These are phyloP conservation scores for Erythrophleum fordii DNA, from an alignment of 306 rosid genomes.

Conservation along the genomic window DNA sequence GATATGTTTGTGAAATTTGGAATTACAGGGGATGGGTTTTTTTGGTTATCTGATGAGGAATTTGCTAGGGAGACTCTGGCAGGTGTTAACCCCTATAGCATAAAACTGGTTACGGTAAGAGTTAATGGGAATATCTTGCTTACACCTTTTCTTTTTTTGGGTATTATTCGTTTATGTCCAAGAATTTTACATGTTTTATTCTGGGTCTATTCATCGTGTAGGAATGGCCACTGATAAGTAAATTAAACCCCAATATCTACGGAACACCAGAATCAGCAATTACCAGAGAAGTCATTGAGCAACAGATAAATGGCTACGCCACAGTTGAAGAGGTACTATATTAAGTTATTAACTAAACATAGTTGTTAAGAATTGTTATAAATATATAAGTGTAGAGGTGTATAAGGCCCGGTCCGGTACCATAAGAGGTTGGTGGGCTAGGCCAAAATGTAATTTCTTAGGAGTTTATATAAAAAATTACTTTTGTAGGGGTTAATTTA, in stretches of 20 bases:
- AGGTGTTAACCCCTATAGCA: conserved; percentile 53
- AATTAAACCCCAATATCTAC: conserved; percentile 46
- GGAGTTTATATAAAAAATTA: too few relatives aligned
- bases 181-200: neutral
- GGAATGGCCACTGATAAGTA: conserved; percentile 59
- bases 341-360: neutral
- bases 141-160: neutral
- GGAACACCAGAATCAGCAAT: conserved; percentile 62
- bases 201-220: conserved; percentile 2
- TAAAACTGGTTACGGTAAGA: conserved; percentile 51
- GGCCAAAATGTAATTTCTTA: too few relatives aligned
- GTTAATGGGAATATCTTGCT: neutral
- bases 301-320: conserved; percentile 42
- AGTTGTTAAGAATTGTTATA: neutral
- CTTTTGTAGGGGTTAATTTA: too few relatives aligned
- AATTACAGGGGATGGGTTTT: conserved; percentile 73
- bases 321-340: conserved; percentile 50
- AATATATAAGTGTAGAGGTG: too few relatives aligned
- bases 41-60: conserved; percentile 82
- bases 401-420: too few relatives aligned
- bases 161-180: neutral
- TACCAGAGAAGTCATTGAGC: conserved; percentile 48
- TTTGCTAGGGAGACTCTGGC: conserved; percentile 65
- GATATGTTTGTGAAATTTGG: conserved; percentile 13
- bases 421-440: too few relatives aligned